A percentile compares a stretch with the other conserved stretches of the same genome.
phyloP scores from a whole-genome alignment of 345 rosid species.

The Mangifera indica region DNA sequence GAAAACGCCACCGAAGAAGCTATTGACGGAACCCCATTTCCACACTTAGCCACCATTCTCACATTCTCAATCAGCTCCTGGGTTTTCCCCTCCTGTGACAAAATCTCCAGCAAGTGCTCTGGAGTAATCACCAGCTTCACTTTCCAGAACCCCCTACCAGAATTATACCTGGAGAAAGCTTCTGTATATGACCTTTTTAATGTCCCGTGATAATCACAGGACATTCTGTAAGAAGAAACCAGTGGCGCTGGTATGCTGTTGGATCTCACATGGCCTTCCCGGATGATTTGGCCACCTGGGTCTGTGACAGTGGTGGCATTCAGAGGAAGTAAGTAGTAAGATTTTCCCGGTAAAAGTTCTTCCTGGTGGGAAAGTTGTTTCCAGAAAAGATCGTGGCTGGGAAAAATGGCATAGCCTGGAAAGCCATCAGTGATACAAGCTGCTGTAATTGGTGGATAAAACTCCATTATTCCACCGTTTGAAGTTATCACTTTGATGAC shows the following conservation, averaged over 20 bases:
- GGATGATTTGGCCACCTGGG: conserved; percentile 25
- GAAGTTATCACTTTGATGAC: conserved; percentile 55
- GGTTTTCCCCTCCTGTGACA: conserved; percentile 62
- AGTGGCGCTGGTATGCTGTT: conserved; percentile 51
- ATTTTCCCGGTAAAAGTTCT: conserved; percentile 48
- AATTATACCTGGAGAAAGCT: conserved; percentile 36
- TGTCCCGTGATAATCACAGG: conserved; percentile 51
- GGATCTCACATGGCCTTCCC: conserved; percentile 63
- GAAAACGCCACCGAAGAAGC: conserved; percentile 35
- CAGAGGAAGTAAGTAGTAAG: conserved; percentile 60
- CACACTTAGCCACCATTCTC: conserved; percentile 70
- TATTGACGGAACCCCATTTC: conserved; percentile 31
- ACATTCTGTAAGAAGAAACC: conserved; percentile 60
- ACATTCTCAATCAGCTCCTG: conserved; percentile 72
- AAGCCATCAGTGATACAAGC: conserved; percentile 51
- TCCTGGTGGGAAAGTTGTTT: conserved; percentile 48
- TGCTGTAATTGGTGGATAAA: conserved; percentile 53
- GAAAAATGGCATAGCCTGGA: conserved; percentile 61
- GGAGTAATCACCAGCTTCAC: conserved; percentile 80
- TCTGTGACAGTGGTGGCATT: neutral
- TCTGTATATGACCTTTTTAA: conserved; percentile 68
- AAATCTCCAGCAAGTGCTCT: conserved; percentile 57
- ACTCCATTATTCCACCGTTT: conserved; percentile 64
- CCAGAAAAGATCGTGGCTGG: conserved; percentile 48
- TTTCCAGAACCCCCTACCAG: conserved; percentile 58